These are phyloP conservation scores for Rhynchospora breviuscula DNA, from an alignment of 176 grass and related monocot genomes.

Conservation along the genomic window DNA sequence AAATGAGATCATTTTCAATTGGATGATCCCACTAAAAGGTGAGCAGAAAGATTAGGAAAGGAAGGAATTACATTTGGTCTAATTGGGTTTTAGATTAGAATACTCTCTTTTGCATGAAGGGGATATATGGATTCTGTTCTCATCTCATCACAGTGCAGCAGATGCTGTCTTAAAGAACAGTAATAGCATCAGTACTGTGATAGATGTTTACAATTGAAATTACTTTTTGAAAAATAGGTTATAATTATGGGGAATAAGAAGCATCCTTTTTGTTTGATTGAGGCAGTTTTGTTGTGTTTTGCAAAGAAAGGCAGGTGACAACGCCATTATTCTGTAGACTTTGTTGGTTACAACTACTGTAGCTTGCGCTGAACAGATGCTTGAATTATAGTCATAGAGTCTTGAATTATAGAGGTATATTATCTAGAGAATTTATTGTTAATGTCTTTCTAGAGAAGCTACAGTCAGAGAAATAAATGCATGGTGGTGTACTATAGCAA, in stretches of 20 bases:
- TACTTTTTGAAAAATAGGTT: background rate
- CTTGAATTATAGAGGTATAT: background rate
- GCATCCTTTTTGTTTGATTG: slow-evolving; percentile 18
- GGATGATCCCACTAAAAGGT: background rate
- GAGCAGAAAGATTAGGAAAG: background rate
- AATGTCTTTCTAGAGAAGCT: background rate
- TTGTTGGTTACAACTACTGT: slow-evolving; percentile 1
- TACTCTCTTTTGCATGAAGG: background rate
- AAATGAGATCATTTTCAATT: background rate
- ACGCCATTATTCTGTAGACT: background rate
- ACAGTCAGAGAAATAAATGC: background rate
- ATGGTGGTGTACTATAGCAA: background rate
- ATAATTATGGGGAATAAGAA: background rate
- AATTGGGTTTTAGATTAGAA: slow-evolving; percentile 8
- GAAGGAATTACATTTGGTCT: background rate
- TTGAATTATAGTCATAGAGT: background rate
- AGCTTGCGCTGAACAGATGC: background rate
- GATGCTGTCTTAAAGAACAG: background rate
- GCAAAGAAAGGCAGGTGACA: background rate
- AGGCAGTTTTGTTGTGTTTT: slow-evolving; percentile 5
- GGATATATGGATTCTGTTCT: slow-evolving; percentile 12
- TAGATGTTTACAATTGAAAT: background rate
- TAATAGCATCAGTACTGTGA: background rate
- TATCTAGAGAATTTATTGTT: background rate
- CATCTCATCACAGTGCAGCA: background rate